Base-by-base conservation (phyloP, 805 yeast species). In the Grigorovia jiainica region DNA sequence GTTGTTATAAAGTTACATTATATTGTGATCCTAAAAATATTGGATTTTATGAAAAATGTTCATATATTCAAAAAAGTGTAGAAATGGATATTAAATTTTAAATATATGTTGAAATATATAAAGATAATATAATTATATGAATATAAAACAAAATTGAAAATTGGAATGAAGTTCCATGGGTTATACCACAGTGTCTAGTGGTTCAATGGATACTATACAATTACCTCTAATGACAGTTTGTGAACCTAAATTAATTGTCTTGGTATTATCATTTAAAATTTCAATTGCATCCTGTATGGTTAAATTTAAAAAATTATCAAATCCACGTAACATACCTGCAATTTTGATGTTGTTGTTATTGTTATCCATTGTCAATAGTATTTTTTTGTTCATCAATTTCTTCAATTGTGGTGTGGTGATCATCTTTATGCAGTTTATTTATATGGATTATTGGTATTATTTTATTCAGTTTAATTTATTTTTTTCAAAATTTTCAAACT, bases 11-110 rank as follows among this genome's bases (percentile, higher is more conserved):
- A 66, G 80, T 85, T 15, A 86, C 90, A 34, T 67, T 90, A 53
- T 97, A 90, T 65, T 90, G 97, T 63, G 81, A 82, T 42, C 77
- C 75, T n/a, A 74, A 77, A 45, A 90, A 90, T 56, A 82, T 78
- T 30, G 80, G 76, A 4, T 90, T 90, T 61, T 90, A 90, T 60
- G 84, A 85, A 52, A 89, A 87, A 61, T 90, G 97, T 68, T 94
- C 89, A 3, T 79, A 76, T 58, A 58, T 59, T 13, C 66, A 71
- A 43, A 82, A 75, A 19, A 92, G 92, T 11, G 61, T 74, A 31
- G 86, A 80, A 54, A 83, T 83, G 94, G 73, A 73, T 27, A 13
- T 27, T 4, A 27, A 27, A 27, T 27, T 27, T 27, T 27, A 21
- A 21, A 21, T 21, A n/a, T n/a, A n/a, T n/a, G n/a, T n/a, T n/a